These are phyloP conservation scores for Fusarium redolens DNA, from an alignment of 2,329 filamentous ascomycete genomes.

Conservation along the genomic window DNA sequence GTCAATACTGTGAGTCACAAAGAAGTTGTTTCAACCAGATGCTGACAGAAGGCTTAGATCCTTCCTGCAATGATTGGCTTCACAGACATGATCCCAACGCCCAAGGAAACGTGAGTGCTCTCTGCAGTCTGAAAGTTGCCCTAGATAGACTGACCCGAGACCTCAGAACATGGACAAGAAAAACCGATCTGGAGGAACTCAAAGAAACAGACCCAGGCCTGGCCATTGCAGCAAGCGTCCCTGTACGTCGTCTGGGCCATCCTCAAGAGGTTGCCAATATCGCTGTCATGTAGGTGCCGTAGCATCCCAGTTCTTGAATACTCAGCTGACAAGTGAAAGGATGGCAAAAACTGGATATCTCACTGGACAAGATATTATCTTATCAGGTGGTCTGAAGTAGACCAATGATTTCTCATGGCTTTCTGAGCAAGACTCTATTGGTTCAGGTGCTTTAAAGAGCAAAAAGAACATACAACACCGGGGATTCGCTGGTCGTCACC, in stretches of 20 bases:
- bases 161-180: slow-evolving; percentile 48
- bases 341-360: slow-evolving; percentile 36
- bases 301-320: fast-evolving
- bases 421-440: fast-evolving
- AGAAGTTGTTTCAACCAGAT: not conserved
- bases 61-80: slow-evolving; percentile 51
- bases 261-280: slow-evolving; percentile 52
- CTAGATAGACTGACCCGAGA: fast-evolving
- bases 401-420: fast-evolving
- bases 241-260: slow-evolving; percentile 48
- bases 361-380: slow-evolving; percentile 21
- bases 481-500: slow-evolving; percentile 20
- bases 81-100: slow-evolving; percentile 52
- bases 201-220: slow-evolving; percentile 48
- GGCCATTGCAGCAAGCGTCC: slow-evolving; percentile 50
- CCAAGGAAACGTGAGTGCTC: slow-evolving; percentile 44
- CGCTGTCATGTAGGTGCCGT: slow-evolving; percentile 48
- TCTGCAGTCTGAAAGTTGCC: fast-evolving
- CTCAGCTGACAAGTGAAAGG: not conserved
- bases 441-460: fast-evolving
- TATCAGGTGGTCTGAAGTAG: slow-evolving; percentile 28
- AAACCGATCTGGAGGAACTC: slow-evolving; percentile 47
- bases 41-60: slow-evolving; percentile 19
- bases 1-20: slow-evolving; percentile 47
- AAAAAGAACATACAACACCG: slow-evolving; percentile 23